Evolutionary conservation across 1,284 basidiomycete genomes (phyloP).

Genomic region (Pyrrhoderma noxium): DNA sequence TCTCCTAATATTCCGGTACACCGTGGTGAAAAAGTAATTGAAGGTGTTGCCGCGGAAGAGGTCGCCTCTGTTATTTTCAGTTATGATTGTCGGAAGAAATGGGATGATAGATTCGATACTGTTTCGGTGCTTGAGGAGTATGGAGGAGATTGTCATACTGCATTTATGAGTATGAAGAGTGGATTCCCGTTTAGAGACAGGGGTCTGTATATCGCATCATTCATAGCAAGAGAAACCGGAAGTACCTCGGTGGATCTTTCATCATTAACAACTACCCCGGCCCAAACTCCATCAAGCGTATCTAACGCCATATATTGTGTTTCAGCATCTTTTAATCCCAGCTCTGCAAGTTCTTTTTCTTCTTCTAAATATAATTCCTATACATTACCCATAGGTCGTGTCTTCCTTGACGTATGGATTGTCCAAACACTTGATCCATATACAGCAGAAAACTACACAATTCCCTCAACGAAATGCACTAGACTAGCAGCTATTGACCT

Average conservation of each 20-base stretch:
- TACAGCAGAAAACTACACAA: conserved; percentile 89
- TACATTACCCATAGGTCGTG: conserved; percentile 67
- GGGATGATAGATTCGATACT: conserved; percentile 81
- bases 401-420: conserved; percentile 94
- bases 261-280: conserved; percentile 23
- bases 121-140: conserved; percentile 71
- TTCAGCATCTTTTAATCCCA: conserved; percentile 67
- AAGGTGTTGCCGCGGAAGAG: conserved; percentile 93
- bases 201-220: conserved; percentile 75
- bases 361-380: conserved; percentile 74
- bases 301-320: conserved; percentile 67
- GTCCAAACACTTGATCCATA: conserved; percentile 97
- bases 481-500: conserved; percentile 87
- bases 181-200: conserved; percentile 91
- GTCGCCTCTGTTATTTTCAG: conserved; percentile 68
- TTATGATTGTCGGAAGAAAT: conserved; percentile 66
- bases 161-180: conserved; percentile 63
- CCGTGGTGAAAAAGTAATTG: conserved; percentile 86
- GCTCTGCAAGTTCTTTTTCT: conserved; percentile 50
- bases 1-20: conserved; percentile 82
- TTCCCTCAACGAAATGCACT: conserved; percentile 90
- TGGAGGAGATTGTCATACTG: conserved; percentile 68
- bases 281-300: conserved; percentile 29
- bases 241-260: conserved; percentile 19
- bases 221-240: conserved; percentile 47